A percentile compares a stretch with the other conserved stretches of the same genome.
phyloP scores from a whole-genome alignment of 176 grass and related monocot genomes.

The Neostapfia colusana region DNA sequence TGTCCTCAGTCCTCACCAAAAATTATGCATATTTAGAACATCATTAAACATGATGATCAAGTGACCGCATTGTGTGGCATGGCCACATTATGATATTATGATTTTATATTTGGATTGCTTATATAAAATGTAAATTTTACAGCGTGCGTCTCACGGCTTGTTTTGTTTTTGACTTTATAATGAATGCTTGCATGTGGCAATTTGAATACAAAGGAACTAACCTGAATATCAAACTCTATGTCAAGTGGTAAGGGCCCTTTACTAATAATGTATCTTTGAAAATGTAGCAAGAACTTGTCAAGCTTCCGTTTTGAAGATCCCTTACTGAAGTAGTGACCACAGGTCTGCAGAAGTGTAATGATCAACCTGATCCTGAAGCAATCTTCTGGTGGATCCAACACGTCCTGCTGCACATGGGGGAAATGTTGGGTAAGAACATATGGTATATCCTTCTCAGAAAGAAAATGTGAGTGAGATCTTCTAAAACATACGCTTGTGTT shows the following conservation, averaged over 20 bases:
- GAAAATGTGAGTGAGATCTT: background rate
- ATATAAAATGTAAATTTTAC: slow-evolving; percentile 27
- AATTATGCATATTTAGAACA: background rate
- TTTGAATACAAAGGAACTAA: slow-evolving; percentile 46
- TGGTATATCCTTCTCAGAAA: background rate
- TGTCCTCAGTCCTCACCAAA: slow-evolving; percentile 11
- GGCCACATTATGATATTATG: background rate
- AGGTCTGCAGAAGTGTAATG: slow-evolving; percentile 88
- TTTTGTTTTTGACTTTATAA: slow-evolving; percentile 16
- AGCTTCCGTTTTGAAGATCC: slow-evolving; percentile 96
- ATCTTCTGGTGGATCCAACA: slow-evolving; percentile 95
- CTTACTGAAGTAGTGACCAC: slow-evolving; percentile 89
- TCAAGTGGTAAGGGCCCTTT: slow-evolving; percentile 94
- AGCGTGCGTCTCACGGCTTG: slow-evolving; percentile 8
- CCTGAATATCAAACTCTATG: slow-evolving; percentile 99
- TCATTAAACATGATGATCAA: slow-evolving; percentile 20
- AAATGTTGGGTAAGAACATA: slow-evolving; percentile 17
- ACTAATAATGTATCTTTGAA: slow-evolving; percentile 95
- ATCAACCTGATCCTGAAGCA: slow-evolving; percentile 98
- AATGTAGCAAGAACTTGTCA: slow-evolving; percentile 94
- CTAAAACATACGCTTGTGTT: slow-evolving; percentile 5
- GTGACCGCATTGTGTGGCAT: background rate
- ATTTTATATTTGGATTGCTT: slow-evolving; percentile 5
- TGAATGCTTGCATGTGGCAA: slow-evolving; percentile 21
- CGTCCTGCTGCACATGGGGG: slow-evolving; percentile 72